These are phyloP conservation scores for Grigorovia jiainica DNA, from an alignment of 805 yeast species.

Conservation along the genomic window DNA sequence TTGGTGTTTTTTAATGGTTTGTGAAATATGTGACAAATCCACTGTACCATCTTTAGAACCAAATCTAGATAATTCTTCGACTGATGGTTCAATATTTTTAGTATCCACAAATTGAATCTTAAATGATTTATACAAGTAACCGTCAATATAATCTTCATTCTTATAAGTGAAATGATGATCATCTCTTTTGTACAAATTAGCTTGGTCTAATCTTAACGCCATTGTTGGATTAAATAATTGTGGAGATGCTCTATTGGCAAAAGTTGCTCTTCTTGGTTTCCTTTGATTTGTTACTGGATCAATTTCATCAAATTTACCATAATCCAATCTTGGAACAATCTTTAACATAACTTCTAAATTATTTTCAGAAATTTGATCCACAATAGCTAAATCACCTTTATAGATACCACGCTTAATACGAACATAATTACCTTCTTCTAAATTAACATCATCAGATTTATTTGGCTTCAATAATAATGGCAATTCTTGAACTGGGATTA, in stretches of 20 bases:
- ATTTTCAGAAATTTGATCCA: conserved; percentile 86
- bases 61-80: conserved; percentile 81
- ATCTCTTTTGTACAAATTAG: conserved; percentile 57
- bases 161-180: conserved; percentile 60
- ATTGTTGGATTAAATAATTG: conserved; percentile 81
- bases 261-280: conserved; percentile 41
- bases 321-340: conserved; percentile 87
- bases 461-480: conserved; percentile 87
- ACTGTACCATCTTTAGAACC: conserved; percentile 77
- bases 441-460: conserved; percentile 75
- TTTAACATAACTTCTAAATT: conserved; percentile 93
- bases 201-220: conserved; percentile 77
- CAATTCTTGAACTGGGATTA: conserved; percentile 92
- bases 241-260: conserved; percentile 72
- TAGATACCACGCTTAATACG: conserved; percentile 85
- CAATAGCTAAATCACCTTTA: conserved; percentile 86
- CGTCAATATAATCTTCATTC: conserved; percentile 85
- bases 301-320: conserved; percentile 55
- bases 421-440: conserved; percentile 88
- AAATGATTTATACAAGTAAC: conserved; percentile 79
- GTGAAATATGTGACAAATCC: conserved; percentile 79
- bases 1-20: conserved; percentile 61
- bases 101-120: conserved; percentile 74
- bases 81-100: conserved; percentile 71
- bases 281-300: conserved; percentile 45